Percentiles rank a stretch among this genome's conserved stretches.
These are phyloP conservation scores for Debaryomyces singareniensis DNA, from an alignment of 1,139 yeast species.

Conservation along the genomic window DNA sequence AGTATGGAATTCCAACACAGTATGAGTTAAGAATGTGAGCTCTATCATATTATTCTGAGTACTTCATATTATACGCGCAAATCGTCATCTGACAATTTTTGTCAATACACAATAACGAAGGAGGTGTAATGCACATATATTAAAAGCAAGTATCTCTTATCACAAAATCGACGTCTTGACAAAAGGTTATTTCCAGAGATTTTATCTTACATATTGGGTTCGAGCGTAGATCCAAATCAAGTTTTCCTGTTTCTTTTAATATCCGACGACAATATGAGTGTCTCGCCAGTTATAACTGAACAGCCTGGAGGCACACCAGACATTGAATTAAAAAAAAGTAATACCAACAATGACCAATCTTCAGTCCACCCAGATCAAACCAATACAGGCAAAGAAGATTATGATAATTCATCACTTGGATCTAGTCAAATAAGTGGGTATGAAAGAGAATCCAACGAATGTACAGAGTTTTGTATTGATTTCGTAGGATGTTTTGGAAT, in stretches of 20 bases:
- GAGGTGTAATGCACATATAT: too few species aligned
- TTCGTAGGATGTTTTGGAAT: conserved; percentile 35
- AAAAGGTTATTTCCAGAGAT: too few species aligned
- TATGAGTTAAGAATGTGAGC: too few species aligned
- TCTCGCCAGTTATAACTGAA: background rate
- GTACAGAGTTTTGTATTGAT: conserved; percentile 40
- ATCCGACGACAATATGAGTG: background rate
- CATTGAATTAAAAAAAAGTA: background rate
- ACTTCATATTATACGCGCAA: too few species aligned
- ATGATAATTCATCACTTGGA: background rate
- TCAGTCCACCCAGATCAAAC: background rate
- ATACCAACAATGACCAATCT: background rate
- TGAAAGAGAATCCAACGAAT: conserved; percentile 31
- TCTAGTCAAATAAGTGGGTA: conserved; percentile 27
- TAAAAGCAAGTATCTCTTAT: too few species aligned
- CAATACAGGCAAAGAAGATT: background rate
- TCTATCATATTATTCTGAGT: too few species aligned
- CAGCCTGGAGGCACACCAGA: too few species aligned
- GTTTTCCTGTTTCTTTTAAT: background rate
- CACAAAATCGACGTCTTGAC: too few species aligned
- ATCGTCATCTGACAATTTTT: too few species aligned
- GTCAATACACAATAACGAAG: too few species aligned
- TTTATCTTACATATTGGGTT: too few species aligned
- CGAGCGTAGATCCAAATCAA: background rate
- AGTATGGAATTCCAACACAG: too few species aligned